A percentile compares a stretch with the other conserved stretches of the same genome.
Evolutionary conservation across 345 rosid genomes (phyloP).

Genomic region (Toxicodendron radicans): DNA sequence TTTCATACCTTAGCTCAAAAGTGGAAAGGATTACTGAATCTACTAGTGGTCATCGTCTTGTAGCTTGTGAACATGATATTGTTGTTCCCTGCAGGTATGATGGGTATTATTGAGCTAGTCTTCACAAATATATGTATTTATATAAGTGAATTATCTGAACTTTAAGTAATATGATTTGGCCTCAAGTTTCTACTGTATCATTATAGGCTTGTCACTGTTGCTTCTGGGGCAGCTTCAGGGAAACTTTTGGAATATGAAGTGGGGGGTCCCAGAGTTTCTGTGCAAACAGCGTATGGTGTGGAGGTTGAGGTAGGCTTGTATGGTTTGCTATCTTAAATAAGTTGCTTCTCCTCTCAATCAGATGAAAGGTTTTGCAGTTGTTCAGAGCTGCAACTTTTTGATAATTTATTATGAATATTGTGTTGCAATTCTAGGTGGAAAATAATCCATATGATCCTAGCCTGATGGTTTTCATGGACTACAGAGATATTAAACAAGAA

Average conservation of each 20-base stretch:
- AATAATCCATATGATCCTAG: slow-evolving; percentile 90
- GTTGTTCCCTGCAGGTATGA: slow-evolving; percentile 80
- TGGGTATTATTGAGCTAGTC: slow-evolving; percentile 6
- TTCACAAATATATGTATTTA: neutral
- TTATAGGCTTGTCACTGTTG: slow-evolving; percentile 93
- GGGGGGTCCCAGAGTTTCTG: slow-evolving; percentile 95
- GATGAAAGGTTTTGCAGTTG: slow-evolving; percentile 1
- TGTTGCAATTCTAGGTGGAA: slow-evolving; percentile 67
- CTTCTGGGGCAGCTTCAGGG: slow-evolving; percentile 99
- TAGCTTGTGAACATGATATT: slow-evolving; percentile 54
- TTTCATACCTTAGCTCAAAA: slow-evolving; percentile 87
- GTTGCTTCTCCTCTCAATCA: neutral
- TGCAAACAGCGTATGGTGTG: slow-evolving; percentile 94
- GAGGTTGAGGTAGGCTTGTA: slow-evolving; percentile 85
- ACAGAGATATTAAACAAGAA: slow-evolving; percentile 66
- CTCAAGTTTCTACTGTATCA: slow-evolving; percentile 38
- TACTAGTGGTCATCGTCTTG: slow-evolving; percentile 64
- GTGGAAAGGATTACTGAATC: slow-evolving; percentile 83
- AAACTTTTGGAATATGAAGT: slow-evolving; percentile 91
- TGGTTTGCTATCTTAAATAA: slow-evolving; percentile 3
- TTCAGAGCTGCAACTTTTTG: neutral
- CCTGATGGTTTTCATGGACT: slow-evolving; percentile 98
- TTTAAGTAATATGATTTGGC: slow-evolving; percentile 4
- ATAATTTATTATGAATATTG: slow-evolving; percentile 2
- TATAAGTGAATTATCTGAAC: neutral